Conservation (phyloP, 441 rosid species). For the Hypseocharis bilobata region DNA sequence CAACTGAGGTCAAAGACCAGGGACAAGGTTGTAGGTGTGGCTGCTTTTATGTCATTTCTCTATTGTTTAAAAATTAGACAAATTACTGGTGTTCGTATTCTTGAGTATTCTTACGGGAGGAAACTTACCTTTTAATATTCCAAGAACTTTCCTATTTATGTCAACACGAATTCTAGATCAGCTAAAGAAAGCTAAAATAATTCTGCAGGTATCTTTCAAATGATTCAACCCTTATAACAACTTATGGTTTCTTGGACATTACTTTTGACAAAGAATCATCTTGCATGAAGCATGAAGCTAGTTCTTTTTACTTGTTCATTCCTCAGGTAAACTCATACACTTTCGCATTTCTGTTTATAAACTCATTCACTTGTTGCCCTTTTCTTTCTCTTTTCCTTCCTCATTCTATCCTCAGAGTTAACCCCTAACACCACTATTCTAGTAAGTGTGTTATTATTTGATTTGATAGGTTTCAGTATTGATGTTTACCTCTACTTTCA, state of each 20-base stretch:
- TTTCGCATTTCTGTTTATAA: conserved; percentile 10
- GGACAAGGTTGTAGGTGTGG: no score
- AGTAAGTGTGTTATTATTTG: not conserved
- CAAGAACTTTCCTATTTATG: not conserved
- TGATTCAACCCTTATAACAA: conserved; percentile 44
- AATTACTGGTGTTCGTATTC: no score
- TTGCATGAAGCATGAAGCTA: conserved; percentile 49
- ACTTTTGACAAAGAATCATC: conserved; percentile 33
- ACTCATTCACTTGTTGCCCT: not conserved
- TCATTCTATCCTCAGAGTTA: not conserved
- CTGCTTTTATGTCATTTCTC: no score
- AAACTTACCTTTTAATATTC: no score
- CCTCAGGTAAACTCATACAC: conserved; percentile 57
- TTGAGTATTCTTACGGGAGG: no score
- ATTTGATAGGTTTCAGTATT: conserved; percentile 9
- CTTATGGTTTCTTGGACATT: conserved; percentile 71
- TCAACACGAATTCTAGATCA: conserved; percentile 3
- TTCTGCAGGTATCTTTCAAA: conserved; percentile 70
- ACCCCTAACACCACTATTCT: not conserved
- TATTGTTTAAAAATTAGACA: no score
- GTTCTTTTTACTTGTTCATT: conserved; percentile 60
- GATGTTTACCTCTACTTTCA: conserved; percentile 4
- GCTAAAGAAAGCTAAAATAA: conserved; percentile 29
- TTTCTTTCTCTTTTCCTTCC: not conserved
- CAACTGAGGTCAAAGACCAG: no score